These are phyloP conservation scores for Cercospora brassicicola DNA, from an alignment of 2,329 filamentous ascomycete species.

Conservation along the genomic window DNA sequence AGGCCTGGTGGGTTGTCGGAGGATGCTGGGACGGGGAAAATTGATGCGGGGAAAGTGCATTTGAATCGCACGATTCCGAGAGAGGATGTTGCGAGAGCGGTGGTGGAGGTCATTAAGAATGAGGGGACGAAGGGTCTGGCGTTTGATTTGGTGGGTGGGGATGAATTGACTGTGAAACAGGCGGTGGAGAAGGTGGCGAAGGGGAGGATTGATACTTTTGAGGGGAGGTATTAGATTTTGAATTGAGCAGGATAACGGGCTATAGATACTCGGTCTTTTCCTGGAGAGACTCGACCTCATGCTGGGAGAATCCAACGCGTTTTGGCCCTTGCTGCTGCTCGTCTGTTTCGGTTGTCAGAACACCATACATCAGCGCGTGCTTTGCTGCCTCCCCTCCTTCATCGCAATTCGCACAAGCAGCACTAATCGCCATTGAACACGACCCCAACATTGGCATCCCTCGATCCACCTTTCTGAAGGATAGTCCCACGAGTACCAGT, in stretches of 20 bases:
- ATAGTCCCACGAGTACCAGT: background rate
- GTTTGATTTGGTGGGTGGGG: constrained; percentile 48
- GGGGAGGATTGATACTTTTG: constrained; percentile 41
- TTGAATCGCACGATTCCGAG: constrained; percentile 49
- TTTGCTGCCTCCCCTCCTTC: background rate
- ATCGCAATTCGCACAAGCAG: background rate
- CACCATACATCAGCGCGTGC: background rate
- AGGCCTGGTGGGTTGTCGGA: constrained; percentile 47
- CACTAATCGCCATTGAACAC: background rate
- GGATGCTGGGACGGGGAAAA: constrained; percentile 48
- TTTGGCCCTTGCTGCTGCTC: background rate
- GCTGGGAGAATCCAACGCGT: background rate
- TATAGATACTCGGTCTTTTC: background rate
- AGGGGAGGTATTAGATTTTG: constrained; percentile 29
- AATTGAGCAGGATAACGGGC: background rate
- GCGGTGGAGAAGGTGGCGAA: constrained; percentile 44
- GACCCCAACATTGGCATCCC: background rate
- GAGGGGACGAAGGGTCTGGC: constrained; percentile 49
- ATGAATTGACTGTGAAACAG: constrained; percentile 40
- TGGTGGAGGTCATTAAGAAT: constrained; percentile 55
- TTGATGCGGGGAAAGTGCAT: constrained; percentile 48
- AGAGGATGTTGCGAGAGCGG: constrained; percentile 60
- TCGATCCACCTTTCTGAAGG: background rate
- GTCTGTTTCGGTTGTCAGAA: background rate
- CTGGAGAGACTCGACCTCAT: background rate